Evolutionary conservation across 2,329 filamentous ascomycete genomes (phyloP), one percentile per base, ranked within the genome.

Genomic region (Ophiocordyceps polyrhachis-furcata): DNA sequence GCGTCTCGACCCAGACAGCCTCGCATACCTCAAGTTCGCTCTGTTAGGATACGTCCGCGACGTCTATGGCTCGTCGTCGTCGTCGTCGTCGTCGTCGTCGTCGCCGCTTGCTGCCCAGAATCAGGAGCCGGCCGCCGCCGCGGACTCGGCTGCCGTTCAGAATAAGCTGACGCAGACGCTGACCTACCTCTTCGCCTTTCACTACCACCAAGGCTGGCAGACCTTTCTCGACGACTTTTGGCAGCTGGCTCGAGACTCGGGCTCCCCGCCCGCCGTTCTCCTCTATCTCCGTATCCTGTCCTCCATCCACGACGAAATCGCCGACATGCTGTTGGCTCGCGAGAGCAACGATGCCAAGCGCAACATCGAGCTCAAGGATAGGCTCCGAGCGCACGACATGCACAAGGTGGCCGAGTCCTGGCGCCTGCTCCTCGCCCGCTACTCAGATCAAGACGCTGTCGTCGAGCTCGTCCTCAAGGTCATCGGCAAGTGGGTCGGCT

Each of bases 81-180:
- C 21, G 21, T 23, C 21, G 21, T 23, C n/a, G n/a, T 67, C 71
- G 5, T 11, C 25, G 4, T 23, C 21, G 21, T 23, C 21, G 21
- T 23, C 21, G 21, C 6, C 21, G 21, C 21, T 23, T 23, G 25
- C 6, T 37, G 67, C 67, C 31, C 62, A 67, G 11, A 70, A 73
- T 45, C 71, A 73, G 47, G 68, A 70, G 47, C 65, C 79, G 50
- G 91, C 98, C 59, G 76, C 80, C 9, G 61, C 76, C 21, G 74
- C 76, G 51, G 91, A 98, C 59, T 76, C 80, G 9, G 61, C 76
- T 21, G 74, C 76, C 51, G 80, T 98, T 40, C 89, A 96, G 64
- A 98, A 96, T 67, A 98, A 98, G 65, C 76, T 98, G 52, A 88
- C 89, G 41, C 91, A 98, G 65, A 94, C 88, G 13, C 68, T 98